Evolutionary conservation across 1,284 basidiomycete genomes (phyloP), one percentile per base, ranked within the genome.

Genomic region (Heliocybe sulcata): DNA sequence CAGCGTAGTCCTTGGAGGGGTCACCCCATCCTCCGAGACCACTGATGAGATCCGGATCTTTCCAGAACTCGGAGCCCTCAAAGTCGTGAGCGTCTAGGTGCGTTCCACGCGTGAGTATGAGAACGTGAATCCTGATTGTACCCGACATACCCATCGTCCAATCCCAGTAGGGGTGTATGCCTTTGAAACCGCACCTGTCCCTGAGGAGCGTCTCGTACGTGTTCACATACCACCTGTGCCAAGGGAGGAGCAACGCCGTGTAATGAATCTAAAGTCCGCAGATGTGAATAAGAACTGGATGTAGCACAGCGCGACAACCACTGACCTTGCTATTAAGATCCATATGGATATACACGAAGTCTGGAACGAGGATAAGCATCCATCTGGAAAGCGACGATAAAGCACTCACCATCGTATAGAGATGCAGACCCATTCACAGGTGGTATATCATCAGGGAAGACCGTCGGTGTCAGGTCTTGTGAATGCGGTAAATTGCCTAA

Each of bases 21-120:
- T 68, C 64, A 14, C 72, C 72, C 70, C 70, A 72, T 14, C 71
- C 70, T 20, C 72, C 70, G 1, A 72, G 59, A 11, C 71, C 70
- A 55, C 64, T 69, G 51, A 51, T 12, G 16, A 65, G 62, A 48
- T 67, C 57, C 2, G 60, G 53, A 49, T 71, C 67, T 19, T 59
- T 57, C 58, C 69, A 70, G 35, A 73, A 61, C 0, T 63, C 53
- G 8, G 69, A 67, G 45, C 63, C 57, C 31, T 60, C 55, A 35
- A 74, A 64, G 55, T 72, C 62, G 20, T 60, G 45, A 0, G 70
- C 63, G 55, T 73, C 70, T 72, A n/a, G n/a, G n/a, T n/a, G n/a
- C n/a, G n/a, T n/a, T n/a, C n/a, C n/a, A n/a, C n/a, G n/a, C n/a
- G n/a, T n/a, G n/a, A n/a, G n/a, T 53, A 10, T 19, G 2, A 23